Evolutionary conservation across 2,329 filamentous ascomycete species (phyloP).

Genomic region (Sarocladium kiliense): DNA sequence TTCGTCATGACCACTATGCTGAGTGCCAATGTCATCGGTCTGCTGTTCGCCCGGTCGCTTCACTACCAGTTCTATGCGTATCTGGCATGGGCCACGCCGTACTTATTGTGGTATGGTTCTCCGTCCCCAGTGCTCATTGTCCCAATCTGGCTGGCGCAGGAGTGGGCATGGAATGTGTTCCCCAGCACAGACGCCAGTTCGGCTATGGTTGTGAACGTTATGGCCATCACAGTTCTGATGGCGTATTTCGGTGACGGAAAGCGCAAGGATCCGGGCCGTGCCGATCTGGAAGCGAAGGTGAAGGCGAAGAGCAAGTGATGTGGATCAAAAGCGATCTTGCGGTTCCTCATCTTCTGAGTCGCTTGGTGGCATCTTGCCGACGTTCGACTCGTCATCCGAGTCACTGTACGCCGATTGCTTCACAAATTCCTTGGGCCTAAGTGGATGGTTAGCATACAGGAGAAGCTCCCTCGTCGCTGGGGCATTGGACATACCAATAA

Average conservation of each 20-base stretch:
- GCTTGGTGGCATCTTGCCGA: constrained; percentile 80
- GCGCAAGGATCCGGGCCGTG: constrained; percentile 1
- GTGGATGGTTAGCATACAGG: constrained; percentile 7
- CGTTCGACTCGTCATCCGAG: constrained; percentile 71
- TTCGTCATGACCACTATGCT: constrained; percentile 76
- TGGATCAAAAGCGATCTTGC: constrained; percentile 13
- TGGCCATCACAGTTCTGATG: constrained; percentile 61
- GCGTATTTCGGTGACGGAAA: constrained; percentile 49
- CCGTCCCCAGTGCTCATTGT: constrained; percentile 63
- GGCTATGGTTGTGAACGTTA: constrained; percentile 59
- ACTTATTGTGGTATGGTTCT: constrained; percentile 75
- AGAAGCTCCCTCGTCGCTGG: not conserved
- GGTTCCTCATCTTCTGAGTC: constrained; percentile 66
- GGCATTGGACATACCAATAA: constrained; percentile 63
- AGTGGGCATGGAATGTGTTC: constrained; percentile 92
- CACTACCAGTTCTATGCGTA: constrained; percentile 97
- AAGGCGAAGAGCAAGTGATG: constrained; percentile 23
- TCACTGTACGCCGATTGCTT: constrained; percentile 61
- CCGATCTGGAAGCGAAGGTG: not conserved
- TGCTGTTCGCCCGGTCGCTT: constrained; percentile 80
- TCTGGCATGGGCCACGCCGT: constrained; percentile 83
- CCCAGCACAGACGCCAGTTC: constrained; percentile 64
- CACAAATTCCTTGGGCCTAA: constrained; percentile 73
- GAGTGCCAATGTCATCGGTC: constrained; percentile 69
- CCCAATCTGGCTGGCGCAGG: constrained; percentile 69